phyloP scores from a whole-genome alignment of 805 yeast species.

The Candida vaughaniae region DNA sequence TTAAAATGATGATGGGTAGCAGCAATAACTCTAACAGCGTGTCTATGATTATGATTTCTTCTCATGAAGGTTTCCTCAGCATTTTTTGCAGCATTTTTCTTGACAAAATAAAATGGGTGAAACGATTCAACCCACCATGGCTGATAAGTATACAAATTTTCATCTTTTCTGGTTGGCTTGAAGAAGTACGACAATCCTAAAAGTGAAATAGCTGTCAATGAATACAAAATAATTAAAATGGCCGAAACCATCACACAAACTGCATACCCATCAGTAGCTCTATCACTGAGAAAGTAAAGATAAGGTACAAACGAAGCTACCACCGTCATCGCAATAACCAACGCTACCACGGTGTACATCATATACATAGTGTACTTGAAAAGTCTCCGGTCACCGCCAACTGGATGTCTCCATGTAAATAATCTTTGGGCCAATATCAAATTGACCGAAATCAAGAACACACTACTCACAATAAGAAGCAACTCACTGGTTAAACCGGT shows the following conservation, averaged over 20 bases:
- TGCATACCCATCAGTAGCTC: constrained; percentile 19
- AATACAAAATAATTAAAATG: constrained; percentile 41
- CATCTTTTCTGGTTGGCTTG: constrained; percentile 54
- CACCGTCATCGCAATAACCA: constrained; percentile 61
- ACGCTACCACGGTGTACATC: constrained; percentile 52
- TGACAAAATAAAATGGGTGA: constrained; percentile 57
- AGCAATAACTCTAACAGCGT: constrained; percentile 61
- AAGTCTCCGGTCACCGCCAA: constrained; percentile 51
- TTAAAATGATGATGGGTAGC: constrained; percentile 47
- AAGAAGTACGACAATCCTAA: constrained; percentile 51
- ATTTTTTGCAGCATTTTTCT: constrained; percentile 47
- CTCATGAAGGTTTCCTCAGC: constrained; percentile 49
- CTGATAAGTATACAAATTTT: constrained; percentile 56
- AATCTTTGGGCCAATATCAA: constrained; percentile 68
- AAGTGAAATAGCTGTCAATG: constrained; percentile 51
- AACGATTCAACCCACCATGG: constrained; percentile 80
- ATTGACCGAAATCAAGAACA: constrained; percentile 55
- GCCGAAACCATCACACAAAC: constrained; percentile 30
- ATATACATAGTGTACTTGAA: constrained; percentile 51
- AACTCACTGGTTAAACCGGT: constrained; percentile 58
- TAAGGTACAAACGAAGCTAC: constrained; percentile 63
- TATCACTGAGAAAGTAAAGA: constrained; percentile 48
- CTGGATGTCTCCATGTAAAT: constrained; percentile 77
- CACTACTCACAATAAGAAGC: constrained; percentile 54
- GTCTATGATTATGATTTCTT: constrained; percentile 48